Conservation (phyloP, 2,329 filamentous ascomycete genomes). For the Sarocladiaceae sp. region DNA sequence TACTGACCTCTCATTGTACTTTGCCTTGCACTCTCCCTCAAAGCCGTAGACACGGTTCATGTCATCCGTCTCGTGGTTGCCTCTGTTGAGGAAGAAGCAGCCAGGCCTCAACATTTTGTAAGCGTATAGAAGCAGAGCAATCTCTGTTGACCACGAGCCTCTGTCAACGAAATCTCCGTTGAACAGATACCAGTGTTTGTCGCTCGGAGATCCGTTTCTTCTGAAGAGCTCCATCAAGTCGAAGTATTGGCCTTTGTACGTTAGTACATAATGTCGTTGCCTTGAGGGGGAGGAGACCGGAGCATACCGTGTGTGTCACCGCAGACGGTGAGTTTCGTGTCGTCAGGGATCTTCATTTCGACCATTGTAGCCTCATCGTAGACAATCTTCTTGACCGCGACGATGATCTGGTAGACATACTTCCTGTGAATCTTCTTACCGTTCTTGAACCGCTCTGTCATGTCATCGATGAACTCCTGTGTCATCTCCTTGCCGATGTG, state of each 20-base stretch:
- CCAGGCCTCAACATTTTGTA: conserved; percentile 93
- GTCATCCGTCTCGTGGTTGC: conserved; percentile 98
- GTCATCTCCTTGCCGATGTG: conserved; percentile 79
- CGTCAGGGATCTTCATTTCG: conserved; percentile 74
- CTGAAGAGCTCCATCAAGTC: conserved; percentile 95
- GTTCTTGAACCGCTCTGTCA: conserved; percentile 91
- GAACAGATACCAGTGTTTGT: conserved; percentile 91
- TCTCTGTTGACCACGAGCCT: conserved; percentile 97
- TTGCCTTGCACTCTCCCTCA: conserved; percentile 95
- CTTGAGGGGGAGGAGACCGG: background rate
- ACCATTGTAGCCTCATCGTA: conserved; percentile 96
- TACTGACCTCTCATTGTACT: conserved; percentile 76
- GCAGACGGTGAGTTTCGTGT: conserved; percentile 81
- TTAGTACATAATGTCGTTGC: background rate
- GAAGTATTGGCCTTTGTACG: conserved; percentile 78
- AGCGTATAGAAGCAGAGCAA: conserved; percentile 85
- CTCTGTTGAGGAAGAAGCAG: conserved; percentile 90
- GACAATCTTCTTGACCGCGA: conserved; percentile 83
- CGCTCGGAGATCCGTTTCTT: conserved; percentile 76
- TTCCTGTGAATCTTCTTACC: conserved; percentile 94
- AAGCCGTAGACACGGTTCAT: conserved; percentile 99
- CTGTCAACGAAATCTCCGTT: conserved; percentile 98
- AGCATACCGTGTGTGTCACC: conserved; percentile 87
- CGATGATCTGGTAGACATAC: conserved; percentile 94
- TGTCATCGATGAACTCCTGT: conserved; percentile 93